phyloP scores from a whole-genome alignment of 306 rosid species.

The Neltuma alba region DNA sequence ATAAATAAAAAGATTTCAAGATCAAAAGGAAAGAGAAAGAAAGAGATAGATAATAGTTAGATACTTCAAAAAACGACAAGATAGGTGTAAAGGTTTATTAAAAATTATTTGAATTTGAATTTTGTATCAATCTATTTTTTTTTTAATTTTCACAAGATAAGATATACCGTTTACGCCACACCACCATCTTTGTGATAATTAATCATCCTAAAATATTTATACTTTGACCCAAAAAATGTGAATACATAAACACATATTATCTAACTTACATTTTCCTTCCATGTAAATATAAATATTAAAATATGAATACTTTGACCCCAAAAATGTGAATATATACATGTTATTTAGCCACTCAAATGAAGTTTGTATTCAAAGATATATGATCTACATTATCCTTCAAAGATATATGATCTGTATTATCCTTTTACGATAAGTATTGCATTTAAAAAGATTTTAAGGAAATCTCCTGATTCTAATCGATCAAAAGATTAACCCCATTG shows the following conservation, averaged over 20 bases:
- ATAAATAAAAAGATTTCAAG: neutral
- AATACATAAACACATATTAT: neutral
- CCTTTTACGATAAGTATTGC: neutral
- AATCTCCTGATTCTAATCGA: neutral
- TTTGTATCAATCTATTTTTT: neutral
- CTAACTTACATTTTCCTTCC: neutral
- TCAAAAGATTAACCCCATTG: too few species aligned
- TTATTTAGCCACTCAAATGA: neutral
- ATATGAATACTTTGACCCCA: neutral
- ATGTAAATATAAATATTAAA: neutral
- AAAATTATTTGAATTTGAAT: neutral
- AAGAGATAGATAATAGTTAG: too few species aligned
- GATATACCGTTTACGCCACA: neutral
- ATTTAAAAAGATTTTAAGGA: neutral
- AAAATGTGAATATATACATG: neutral
- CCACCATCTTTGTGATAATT: neutral
- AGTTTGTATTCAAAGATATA: neutral
- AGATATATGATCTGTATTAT: neutral
- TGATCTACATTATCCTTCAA: too few species aligned
- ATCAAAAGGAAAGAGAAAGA: too few species aligned
- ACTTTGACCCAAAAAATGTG: neutral
- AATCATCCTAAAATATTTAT: neutral
- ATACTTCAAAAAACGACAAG: neutral
- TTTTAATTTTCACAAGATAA: neutral
- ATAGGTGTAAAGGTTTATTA: neutral